Evolutionary conservation across 2,329 filamentous ascomycete genomes (phyloP).

Genomic region (Aspergillus sp.): DNA sequence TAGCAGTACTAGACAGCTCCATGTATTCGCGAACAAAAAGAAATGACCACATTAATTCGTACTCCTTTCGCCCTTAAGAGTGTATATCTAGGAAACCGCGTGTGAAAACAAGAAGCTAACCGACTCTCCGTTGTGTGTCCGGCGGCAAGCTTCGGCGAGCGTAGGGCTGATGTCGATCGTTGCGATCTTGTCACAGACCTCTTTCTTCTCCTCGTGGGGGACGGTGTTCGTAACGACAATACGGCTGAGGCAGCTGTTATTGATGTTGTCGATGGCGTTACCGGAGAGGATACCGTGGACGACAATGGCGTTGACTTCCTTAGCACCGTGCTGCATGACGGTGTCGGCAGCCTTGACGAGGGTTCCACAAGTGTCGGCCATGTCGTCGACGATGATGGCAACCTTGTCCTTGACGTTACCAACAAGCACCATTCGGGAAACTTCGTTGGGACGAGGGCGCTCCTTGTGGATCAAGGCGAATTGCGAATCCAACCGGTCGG

Average conservation of each 20-base stretch:
- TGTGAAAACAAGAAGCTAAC: slow-evolving; percentile 48
- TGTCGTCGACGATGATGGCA: slow-evolving; percentile 94
- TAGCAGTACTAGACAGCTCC: slow-evolving; percentile 3
- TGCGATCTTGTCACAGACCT: slow-evolving; percentile 69
- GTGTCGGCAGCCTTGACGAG: slow-evolving; percentile 82
- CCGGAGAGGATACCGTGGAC: slow-evolving; percentile 89
- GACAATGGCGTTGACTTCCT: slow-evolving; percentile 86
- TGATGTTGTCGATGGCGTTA: slow-evolving; percentile 78
- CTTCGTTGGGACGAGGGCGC: slow-evolving; percentile 81
- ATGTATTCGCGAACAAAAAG: not conserved
- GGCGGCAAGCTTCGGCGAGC: slow-evolving; percentile 43
- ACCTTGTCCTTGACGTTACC: slow-evolving; percentile 87
- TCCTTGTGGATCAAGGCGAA: slow-evolving; percentile 98
- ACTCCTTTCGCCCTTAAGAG: not conserved
- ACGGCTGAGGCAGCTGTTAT: slow-evolving; percentile 66
- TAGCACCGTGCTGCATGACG: slow-evolving; percentile 77
- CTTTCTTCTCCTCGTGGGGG: slow-evolving; percentile 71
- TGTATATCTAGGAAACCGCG: slow-evolving; percentile 30
- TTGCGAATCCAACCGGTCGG: slow-evolving; percentile 79
- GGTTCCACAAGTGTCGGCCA: slow-evolving; percentile 94
- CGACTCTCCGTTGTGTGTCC: slow-evolving; percentile 47
- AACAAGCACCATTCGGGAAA: slow-evolving; percentile 91
- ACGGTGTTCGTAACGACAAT: slow-evolving; percentile 90
- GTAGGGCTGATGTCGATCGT: slow-evolving; percentile 90
- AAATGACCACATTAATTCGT: not conserved